Evolutionary conservation across 2,329 filamentous ascomycete species (phyloP), one percentile per base, ranked within the genome.

Genomic region (Cyphellophora attinorum): DNA sequence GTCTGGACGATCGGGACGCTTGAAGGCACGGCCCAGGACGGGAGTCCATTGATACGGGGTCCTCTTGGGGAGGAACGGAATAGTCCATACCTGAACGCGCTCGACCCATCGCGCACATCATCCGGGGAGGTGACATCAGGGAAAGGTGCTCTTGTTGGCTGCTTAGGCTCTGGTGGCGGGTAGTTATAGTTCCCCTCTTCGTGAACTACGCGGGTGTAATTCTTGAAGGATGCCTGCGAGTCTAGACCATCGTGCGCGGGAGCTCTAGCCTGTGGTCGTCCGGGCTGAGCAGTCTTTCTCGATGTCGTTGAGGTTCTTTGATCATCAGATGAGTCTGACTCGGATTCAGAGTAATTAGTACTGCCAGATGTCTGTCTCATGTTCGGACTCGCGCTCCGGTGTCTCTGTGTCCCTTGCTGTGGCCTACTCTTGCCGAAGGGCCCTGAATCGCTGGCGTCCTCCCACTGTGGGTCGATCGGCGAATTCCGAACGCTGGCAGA

Each of bases 401-500:
- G 57, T 34, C 60, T 55, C 15, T 51, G 52, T 25, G 34, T 34
- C 21, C 29, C 40, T 11, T 23, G 17, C 6, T 34, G 13, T 18
- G 23, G 45, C 35, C 16, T 51, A 47, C 10, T 49, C 45, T 29
- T 49, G 51, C 21, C 59, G 41, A 40, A 54, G 48, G 39, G 53
- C 39, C 35, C 46, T 16, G 39, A 53, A 38, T 35, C 46, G n/a
- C n/a, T n/a, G 13, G 38, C 39, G 27, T 46, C 47, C 11, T 43
- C 40, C 37, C 40, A 41, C 5, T 48, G 50, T 13, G 53, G 48
- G 6, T 53, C 54, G n/a, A 55, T 47, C 4, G 67, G 62, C 2
- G 67, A 62, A 45, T 68, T 64, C 23, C 70, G 64, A 36, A 67
- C 64, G 46, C 68, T 76, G 10, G 66, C 57, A 34, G 72, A 72